Evolutionary conservation across 2,329 filamentous ascomycete species (phyloP).

Genomic region (Exophiala aquamarina): DNA sequence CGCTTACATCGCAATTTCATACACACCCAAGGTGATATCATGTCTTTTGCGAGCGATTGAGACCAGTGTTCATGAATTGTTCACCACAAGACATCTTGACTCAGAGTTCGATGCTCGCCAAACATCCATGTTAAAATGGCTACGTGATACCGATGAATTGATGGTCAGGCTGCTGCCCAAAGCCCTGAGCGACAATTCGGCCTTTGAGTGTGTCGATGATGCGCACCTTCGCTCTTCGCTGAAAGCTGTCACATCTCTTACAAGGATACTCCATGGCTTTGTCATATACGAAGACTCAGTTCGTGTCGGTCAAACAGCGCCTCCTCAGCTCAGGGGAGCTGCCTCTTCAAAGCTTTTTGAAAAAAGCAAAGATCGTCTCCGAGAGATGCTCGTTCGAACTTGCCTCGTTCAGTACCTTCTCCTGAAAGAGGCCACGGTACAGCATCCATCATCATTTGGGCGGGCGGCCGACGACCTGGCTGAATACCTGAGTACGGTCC

Average conservation of each 20-base stretch:
- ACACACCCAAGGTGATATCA: constrained; percentile 82
- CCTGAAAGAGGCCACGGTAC: constrained; percentile 70
- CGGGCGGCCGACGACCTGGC: constrained; percentile 71
- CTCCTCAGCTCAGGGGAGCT: constrained; percentile 58
- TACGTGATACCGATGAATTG: constrained; percentile 77
- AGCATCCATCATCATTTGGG: constrained; percentile 64
- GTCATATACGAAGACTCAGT: constrained; percentile 82
- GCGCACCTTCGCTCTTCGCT: constrained; percentile 73
- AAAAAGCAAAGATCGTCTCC: constrained; percentile 65
- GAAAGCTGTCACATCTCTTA: constrained; percentile 68
- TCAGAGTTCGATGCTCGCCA: constrained; percentile 60
- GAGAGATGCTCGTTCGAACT: constrained; percentile 81
- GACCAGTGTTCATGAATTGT: constrained; percentile 72
- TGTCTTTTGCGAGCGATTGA: constrained; percentile 85
- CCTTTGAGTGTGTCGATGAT: constrained; percentile 83
- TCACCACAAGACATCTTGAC: constrained; percentile 57
- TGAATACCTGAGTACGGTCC: constrained; percentile 76
- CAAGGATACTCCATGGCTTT: constrained; percentile 74
- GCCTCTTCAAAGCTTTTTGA: constrained; percentile 41
- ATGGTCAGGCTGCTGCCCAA: constrained; percentile 69
- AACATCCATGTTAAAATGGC: constrained; percentile 68
- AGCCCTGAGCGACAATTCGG: constrained; percentile 63
- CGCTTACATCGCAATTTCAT: constrained; percentile 82
- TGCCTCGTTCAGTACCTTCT: constrained; percentile 88
- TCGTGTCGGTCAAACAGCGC: constrained; percentile 69